A percentile compares a stretch with the other conserved stretches of the same genome.
Evolutionary conservation across 2,329 filamentous ascomycete species (phyloP).

Genomic region (Fusarium neocosmosporiellum): DNA sequence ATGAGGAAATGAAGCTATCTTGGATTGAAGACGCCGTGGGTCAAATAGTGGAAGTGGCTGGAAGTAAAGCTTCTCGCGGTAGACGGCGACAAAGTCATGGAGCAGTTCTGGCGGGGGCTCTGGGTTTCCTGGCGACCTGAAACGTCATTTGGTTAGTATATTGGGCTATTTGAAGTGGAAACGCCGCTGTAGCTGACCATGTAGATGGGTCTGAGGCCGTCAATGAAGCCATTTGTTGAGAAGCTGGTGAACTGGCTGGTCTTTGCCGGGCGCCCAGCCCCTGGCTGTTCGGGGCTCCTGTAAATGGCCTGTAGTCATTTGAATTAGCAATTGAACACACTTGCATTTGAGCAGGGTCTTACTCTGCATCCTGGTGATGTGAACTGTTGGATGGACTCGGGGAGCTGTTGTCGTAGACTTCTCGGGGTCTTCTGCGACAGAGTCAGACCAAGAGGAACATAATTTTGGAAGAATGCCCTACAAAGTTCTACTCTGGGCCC

Average conservation of each 20-base stretch:
- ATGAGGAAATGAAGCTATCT: slow-evolving; percentile 24
- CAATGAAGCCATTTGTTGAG: slow-evolving; percentile 17
- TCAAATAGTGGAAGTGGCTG: slow-evolving; percentile 32
- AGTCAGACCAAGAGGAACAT: neutral
- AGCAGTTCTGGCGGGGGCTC: slow-evolving; percentile 24
- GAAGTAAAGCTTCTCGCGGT: slow-evolving; percentile 32
- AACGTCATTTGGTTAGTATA: fast-evolving
- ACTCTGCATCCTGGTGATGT: slow-evolving; percentile 5
- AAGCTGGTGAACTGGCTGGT: neutral
- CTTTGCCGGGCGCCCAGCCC: neutral
- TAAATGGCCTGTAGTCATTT: neutral
- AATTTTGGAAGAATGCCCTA: neutral
- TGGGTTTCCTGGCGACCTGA: slow-evolving; percentile 26
- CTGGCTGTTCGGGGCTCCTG: neutral
- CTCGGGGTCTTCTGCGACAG: neutral
- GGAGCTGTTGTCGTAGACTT: neutral
- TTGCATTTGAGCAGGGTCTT: neutral
- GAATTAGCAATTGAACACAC: neutral
- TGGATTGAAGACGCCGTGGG: slow-evolving; percentile 1
- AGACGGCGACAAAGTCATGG: slow-evolving; percentile 12
- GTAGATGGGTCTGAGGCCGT: slow-evolving; percentile 2
- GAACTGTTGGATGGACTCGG: neutral
- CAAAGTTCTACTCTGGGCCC: neutral
- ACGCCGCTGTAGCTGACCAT: neutral
- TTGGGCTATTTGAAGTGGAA: neutral